Base-by-base conservation (phyloP, 2,329 filamentous ascomycete species). In the Ampelomyces quisqualis region DNA sequence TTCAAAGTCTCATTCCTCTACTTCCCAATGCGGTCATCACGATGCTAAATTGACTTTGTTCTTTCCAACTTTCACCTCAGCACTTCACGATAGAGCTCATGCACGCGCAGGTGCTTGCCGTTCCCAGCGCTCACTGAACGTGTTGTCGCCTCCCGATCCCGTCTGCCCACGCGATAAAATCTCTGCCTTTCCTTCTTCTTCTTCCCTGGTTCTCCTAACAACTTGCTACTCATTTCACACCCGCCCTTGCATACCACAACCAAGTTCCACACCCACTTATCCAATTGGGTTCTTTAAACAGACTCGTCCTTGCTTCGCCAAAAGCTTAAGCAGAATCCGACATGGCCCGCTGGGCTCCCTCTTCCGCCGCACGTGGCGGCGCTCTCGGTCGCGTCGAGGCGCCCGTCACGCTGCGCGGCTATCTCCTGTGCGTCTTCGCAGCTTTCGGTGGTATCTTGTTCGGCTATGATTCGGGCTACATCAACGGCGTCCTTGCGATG, bases 401-500 rank as follows among this genome's bases (percentile, higher is more conserved):
- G 22, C 73, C 73, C 3, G 70, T 75, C 32, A 75, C 72, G 5
- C 55, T 69, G 43, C 72, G 72, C 47, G 71, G 71, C 39, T 73
- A 72, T 45, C 48, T 72, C 20, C 60, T 75, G 17, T 74, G 72
- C 53, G 70, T 62, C 30, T 75, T 74, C 42, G 73, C 72, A 3
- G 70, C 73, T n/a, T 74, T 75, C 49, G 73, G 73, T 47, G 73
- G 73, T 53, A 85, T 88, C 70, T 85, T 88, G 73, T 86, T 88
- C 70, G 86, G 86, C 34, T 90, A 86, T 69, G 86, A 89, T 60
- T 86, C 84, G 28, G 86, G 85, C 55, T 86, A 86, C 71, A 86
- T 87, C 73, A 82, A 81, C 64, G 81, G 81, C 63, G 80, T 84
- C 44, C 70, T 78, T 27, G 78, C 49, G 10, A 69, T 69, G 66